Evolutionary conservation across 179 eudicot genomes (phyloP), one percentile per base, ranked within the genome.

Genomic region (Silene noctiflora): DNA sequence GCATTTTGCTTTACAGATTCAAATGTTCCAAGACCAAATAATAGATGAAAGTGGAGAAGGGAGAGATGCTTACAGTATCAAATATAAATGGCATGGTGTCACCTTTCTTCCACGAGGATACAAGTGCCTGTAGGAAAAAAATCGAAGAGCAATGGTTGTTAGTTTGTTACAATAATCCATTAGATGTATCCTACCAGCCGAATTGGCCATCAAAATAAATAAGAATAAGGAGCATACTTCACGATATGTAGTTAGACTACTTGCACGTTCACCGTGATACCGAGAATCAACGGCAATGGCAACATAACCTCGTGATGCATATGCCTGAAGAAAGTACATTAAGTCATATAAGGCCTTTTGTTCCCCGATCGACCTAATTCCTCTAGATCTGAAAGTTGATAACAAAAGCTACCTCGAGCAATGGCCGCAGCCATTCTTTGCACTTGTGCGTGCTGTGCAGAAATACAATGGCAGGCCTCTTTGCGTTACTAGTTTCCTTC

Each of bases 251-350:
- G 95, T 91, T 60, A 75, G 55, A 84, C 51, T 88, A 69, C 75
- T 83, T 8, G 99, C 99, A 69, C 98, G 97, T 81, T 93, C 99
- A 76, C 99, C 98, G 75, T 95, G 99, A 76, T 93, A 95, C 69
- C 99, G 98, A 67, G 99, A 93, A 87, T 95, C 99, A 79, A 95
- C 88, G 67, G 97, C 96, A 69, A 95, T 84, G 65, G 96, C 83
- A 67, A 95, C 78, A 77, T 95, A 93, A 69, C 93, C 98, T 46
- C 99, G 91, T 76, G 99, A 95, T 83, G 98, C 99, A 85, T 95
- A 95, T 20, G 97, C 98, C 99, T 95, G 88, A 42, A 82, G 73
- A 53, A 59, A 77, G 67, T 33, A 55, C 48, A 72, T 56, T 9
- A 58, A 73, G 60, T 60, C 73, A 69, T 33, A 55, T 25, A 10